phyloP scores from a whole-genome alignment of 768 basidiomycete species.

The Termitomyces sp. region DNA sequence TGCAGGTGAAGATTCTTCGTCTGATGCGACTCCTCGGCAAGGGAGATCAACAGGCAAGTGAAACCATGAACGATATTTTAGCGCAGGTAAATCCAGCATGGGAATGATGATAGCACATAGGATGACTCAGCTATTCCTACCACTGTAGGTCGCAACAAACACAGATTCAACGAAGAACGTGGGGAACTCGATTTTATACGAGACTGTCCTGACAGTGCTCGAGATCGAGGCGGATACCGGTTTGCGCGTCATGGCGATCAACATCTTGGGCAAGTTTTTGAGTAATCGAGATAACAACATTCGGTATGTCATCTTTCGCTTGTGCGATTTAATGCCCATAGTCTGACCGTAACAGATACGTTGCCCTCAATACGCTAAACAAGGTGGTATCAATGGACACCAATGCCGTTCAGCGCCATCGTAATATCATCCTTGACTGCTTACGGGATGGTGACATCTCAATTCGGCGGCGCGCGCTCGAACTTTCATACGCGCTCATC shows the following conservation, averaged over 20 bases:
- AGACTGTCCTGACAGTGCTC: slow-evolving; percentile 92
- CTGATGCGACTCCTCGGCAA: slow-evolving; percentile 85
- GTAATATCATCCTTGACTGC: slow-evolving; percentile 98
- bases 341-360: slow-evolving; percentile 60
- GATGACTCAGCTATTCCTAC: background rate
- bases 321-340: background rate
- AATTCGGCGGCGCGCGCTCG: slow-evolving; percentile 93
- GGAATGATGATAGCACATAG: background rate
- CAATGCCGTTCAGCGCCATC: slow-evolving; percentile 95
- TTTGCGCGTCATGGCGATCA: slow-evolving; percentile 98
- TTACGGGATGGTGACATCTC: slow-evolving; percentile 99
- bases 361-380: slow-evolving; percentile 96
- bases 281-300: slow-evolving; percentile 99
- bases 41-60: slow-evolving; percentile 83
- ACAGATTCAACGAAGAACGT: slow-evolving; percentile 98
- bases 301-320: slow-evolving; percentile 51
- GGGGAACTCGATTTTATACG: slow-evolving; percentile 96
- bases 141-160: slow-evolving; percentile 88
- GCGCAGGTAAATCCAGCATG: slow-evolving; percentile 62
- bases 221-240: slow-evolving; percentile 98
- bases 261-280: slow-evolving; percentile 97
- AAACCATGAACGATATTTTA: slow-evolving; percentile 97
- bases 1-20: slow-evolving; percentile 90
- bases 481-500: slow-evolving; percentile 95
- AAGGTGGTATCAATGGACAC: slow-evolving; percentile 98